Evolutionary conservation across 1,284 basidiomycete species (phyloP).

Genomic region (Apiotrichum laibachii): DNA sequence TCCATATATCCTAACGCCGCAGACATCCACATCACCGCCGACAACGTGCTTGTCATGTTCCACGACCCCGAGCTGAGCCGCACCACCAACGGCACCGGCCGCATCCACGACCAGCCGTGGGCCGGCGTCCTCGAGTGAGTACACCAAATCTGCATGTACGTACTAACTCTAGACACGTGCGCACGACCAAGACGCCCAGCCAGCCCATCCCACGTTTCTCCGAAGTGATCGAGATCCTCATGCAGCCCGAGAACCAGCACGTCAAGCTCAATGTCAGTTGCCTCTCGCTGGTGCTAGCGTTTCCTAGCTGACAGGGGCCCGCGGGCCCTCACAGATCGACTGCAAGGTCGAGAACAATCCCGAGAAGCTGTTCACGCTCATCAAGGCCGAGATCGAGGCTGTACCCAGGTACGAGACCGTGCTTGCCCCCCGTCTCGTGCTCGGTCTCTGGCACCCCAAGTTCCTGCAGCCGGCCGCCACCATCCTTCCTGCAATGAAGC

Average conservation of each 20-base stretch:
- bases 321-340: conserved; percentile 45
- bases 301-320: conserved; percentile 72
- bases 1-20: conserved; percentile 24
- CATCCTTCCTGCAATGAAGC: conserved; percentile 74
- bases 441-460: conserved; percentile 69
- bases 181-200: conserved; percentile 74
- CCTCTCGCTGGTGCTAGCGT: conserved; percentile 69
- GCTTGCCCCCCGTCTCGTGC: conserved; percentile 84
- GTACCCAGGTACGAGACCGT: conserved; percentile 72
- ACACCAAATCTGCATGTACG: background rate
- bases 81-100: conserved; percentile 58
- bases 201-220: conserved; percentile 85
- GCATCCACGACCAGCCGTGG: conserved; percentile 56
- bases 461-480: conserved; percentile 75
- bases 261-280: conserved; percentile 74
- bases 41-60: conserved; percentile 90
- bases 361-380: conserved; percentile 76
- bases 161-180: conserved; percentile 57
- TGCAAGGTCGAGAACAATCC: conserved; percentile 88
- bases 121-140: conserved; percentile 48
- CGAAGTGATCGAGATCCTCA: conserved; percentile 75
- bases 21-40: conserved; percentile 94
- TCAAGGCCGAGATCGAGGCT: conserved; percentile 69
- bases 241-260: conserved; percentile 61
- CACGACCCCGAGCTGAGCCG: conserved; percentile 72